A percentile compares a stretch with the other conserved stretches of the same genome.
phyloP scores from a whole-genome alignment of 2,329 filamentous ascomycete species.

The Hypoxylon sp. region DNA sequence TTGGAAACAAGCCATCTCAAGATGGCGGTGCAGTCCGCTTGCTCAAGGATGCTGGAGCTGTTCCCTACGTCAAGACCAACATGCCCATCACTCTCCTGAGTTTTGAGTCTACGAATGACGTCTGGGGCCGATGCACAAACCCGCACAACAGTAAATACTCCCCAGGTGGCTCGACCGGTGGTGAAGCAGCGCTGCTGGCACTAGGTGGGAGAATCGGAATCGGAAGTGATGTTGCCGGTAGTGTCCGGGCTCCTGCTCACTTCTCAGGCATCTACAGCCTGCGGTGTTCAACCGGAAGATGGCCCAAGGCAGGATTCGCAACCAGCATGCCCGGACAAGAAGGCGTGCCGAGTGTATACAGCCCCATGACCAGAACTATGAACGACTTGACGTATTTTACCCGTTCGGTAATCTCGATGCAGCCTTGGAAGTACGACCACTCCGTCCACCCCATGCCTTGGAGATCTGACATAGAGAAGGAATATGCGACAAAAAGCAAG shows the following conservation, averaged over 20 bases:
- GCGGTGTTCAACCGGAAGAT: constrained; percentile 86
- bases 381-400: constrained; percentile 87
- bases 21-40: constrained; percentile 80
- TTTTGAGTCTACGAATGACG: constrained; percentile 78
- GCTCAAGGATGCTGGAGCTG: constrained; percentile 85
- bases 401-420: constrained; percentile 76
- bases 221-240: constrained; percentile 90
- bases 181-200: constrained; percentile 83
- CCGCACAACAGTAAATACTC: constrained; percentile 86
- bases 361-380: constrained; percentile 88
- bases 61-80: constrained; percentile 94
- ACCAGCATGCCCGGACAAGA: constrained; percentile 95
- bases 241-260: constrained; percentile 84
- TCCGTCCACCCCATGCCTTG: constrained; percentile 86
- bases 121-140: constrained; percentile 86
- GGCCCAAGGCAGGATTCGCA: constrained; percentile 83
- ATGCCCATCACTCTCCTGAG: constrained; percentile 85
- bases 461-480: constrained; percentile 67
- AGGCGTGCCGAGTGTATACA: constrained; percentile 87
- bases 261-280: constrained; percentile 90
- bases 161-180: constrained; percentile 88
- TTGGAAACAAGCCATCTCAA: constrained; percentile 67
- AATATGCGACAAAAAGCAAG: constrained; percentile 66
- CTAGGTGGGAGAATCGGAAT: constrained; percentile 86
- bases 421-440: constrained; percentile 89